These are phyloP conservation scores for Coemansia sp. DNA, from an alignment of 192 early-diverging fungal species.

Conservation along the genomic window DNA sequence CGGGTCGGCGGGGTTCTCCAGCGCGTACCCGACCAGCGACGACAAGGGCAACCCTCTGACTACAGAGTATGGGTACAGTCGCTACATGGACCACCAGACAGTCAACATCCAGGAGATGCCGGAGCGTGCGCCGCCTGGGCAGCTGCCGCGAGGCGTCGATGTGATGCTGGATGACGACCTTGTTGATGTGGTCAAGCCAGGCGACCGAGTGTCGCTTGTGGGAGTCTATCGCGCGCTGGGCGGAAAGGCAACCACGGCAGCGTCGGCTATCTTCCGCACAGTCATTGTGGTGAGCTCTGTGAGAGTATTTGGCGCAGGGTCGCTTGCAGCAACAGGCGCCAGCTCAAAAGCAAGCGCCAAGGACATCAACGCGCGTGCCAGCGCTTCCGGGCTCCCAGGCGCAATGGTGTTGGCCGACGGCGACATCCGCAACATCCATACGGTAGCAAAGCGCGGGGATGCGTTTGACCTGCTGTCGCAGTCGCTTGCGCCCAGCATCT, in stretches of 20 bases:
- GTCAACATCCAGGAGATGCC: conserved; percentile 99
- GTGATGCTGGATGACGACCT: conserved; percentile 95
- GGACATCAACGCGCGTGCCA: conserved; percentile 29
- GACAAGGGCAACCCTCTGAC: conserved; percentile 87
- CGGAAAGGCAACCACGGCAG: conserved; percentile 68
- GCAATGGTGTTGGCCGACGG: conserved; percentile 71
- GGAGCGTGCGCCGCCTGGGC: conserved; percentile 91
- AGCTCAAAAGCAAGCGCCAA: conserved; percentile 8
- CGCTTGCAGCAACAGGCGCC: conserved; percentile 64
- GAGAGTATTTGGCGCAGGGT: conserved; percentile 65
- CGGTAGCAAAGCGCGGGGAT: conserved; percentile 66
- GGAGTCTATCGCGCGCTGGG: conserved; percentile 90
- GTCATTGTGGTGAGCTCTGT: conserved; percentile 87
- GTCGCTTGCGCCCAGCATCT: conserved; percentile 87
- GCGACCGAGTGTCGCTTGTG: conserved; percentile 91
- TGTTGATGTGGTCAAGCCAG: conserved; percentile 93
- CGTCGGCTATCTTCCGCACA: conserved; percentile 87
- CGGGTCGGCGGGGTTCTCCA: conserved; percentile 54
- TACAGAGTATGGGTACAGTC: conserved; percentile 89
- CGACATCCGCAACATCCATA: conserved; percentile 85
- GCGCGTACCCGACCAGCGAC: conserved; percentile 92
- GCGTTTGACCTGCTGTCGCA: conserved; percentile 79
- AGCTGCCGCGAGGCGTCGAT: conserved; percentile 91
- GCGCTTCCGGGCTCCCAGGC: conserved; percentile 45
- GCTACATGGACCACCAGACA: conserved; percentile 90